Conservation (phyloP, 106 monocot genomes). For the Phalaenopsis aphrodite region DNA sequence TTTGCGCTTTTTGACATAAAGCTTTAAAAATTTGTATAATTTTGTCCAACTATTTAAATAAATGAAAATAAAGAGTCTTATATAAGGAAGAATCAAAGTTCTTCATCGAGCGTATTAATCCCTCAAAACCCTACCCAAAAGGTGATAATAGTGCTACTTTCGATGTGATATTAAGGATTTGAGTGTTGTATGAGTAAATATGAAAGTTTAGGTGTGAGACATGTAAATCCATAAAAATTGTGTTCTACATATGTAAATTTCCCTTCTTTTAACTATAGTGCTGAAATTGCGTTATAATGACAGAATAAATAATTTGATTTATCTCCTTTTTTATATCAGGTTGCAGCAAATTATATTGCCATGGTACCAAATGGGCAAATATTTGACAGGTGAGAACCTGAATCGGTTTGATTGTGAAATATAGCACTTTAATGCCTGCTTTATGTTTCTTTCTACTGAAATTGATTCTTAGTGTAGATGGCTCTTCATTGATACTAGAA, state of each 20-base stretch:
- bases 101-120: too few relatives aligned
- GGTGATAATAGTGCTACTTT: too few relatives aligned
- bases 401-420: too few relatives aligned
- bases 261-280: background rate
- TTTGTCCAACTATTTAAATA: too few relatives aligned
- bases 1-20: too few relatives aligned
- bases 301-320: constrained; percentile 2
- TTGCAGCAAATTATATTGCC: constrained; percentile 96
- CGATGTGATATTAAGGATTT: background rate
- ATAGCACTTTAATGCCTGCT: too few relatives aligned
- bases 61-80: too few relatives aligned
- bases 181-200: background rate
- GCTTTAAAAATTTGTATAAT: too few relatives aligned
- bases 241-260: too few relatives aligned
- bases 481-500: background rate
- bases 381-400: constrained; percentile 68
- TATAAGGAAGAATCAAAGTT: too few relatives aligned
- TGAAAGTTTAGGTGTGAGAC: too few relatives aligned
- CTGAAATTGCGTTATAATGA: background rate
- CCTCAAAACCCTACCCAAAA: too few relatives aligned
- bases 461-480: background rate
- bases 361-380: constrained; percentile 88
- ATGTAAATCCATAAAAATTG: background rate
- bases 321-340: constrained; percentile 28
- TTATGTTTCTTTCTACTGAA: background rate